phyloP scores from a whole-genome alignment of 805 yeast species.

The Wickerhamomyces subpelliculosus region DNA sequence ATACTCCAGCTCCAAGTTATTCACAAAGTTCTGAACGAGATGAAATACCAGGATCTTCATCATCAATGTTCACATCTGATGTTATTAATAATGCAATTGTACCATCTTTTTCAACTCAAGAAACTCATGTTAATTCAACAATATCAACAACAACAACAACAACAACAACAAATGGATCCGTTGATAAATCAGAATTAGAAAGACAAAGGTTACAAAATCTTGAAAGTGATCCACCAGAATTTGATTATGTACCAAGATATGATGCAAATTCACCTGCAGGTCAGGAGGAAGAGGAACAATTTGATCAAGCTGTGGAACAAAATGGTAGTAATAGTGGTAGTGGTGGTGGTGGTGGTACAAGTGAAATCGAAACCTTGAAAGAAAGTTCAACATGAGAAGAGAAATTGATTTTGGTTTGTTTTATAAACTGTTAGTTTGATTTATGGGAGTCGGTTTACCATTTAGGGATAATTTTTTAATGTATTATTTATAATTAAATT shows the following conservation, averaged over 20 bases:
- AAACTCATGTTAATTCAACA: too few species aligned
- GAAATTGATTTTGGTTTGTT: too few species aligned
- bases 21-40: background rate
- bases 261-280: conserved; percentile 6
- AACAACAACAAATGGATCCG: conserved; percentile 3
- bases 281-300: background rate
- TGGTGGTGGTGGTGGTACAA: too few species aligned
- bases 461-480: too few species aligned
- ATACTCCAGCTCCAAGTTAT: conserved; percentile 17
- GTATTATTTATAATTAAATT: too few species aligned
- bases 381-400: too few species aligned
- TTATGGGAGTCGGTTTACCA: too few species aligned
- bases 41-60: background rate
- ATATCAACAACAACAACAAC: conserved; percentile 1
- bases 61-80: background rate
- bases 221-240: conserved; percentile 36
- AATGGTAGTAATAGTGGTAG: too few species aligned
- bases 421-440: too few species aligned
- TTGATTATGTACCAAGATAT: conserved; percentile 22
- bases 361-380: too few species aligned
- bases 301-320: background rate
- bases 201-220: conserved; percentile 27
- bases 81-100: background rate
- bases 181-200: conserved; percentile 36
- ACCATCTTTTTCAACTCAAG: too few species aligned